These are phyloP conservation scores for Dendrobium huoshanense DNA, from an alignment of 106 monocot genomes.

Conservation along the genomic window DNA sequence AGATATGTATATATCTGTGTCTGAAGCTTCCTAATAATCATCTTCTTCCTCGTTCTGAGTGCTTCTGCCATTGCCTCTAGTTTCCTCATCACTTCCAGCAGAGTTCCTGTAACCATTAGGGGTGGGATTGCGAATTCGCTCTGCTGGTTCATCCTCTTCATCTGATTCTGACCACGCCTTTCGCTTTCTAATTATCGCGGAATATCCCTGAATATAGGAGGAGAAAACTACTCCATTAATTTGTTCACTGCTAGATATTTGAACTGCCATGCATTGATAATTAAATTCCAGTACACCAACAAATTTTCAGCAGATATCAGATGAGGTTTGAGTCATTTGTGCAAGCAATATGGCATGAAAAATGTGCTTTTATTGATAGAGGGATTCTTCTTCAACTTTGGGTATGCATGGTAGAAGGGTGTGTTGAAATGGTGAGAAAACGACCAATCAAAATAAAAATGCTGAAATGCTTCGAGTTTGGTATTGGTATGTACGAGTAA, in stretches of 20 bases:
- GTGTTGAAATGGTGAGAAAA: too few relatives aligned
- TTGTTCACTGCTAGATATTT: not conserved
- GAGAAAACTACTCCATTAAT: not conserved
- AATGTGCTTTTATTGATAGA: not conserved
- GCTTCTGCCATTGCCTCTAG: conserved; percentile 5
- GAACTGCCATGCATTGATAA: not conserved
- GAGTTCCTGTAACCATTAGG: conserved; percentile 19
- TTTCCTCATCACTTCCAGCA: conserved; percentile 24
- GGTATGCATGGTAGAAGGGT: too few relatives aligned
- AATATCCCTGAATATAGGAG: conserved; percentile 16
- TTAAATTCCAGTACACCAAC: not conserved
- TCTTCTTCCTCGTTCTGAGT: conserved; percentile 25
- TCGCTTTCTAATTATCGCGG: conserved; percentile 32
- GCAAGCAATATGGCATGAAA: not conserved
- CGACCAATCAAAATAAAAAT: too few relatives aligned
- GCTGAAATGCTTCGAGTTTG: too few relatives aligned
- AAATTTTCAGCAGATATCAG: not conserved
- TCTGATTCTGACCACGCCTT: conserved; percentile 73
- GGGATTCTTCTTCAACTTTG: too few relatives aligned
- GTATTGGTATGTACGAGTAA: too few relatives aligned
- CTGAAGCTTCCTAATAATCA: not conserved
- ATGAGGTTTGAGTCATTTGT: not conserved
- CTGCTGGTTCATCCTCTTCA: conserved; percentile 34
- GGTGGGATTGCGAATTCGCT: conserved; percentile 15
- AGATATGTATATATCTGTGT: not conserved